Conservation (phyloP, 2,329 filamentous ascomycete species). For the Lithohypha guttulata region DNA sequence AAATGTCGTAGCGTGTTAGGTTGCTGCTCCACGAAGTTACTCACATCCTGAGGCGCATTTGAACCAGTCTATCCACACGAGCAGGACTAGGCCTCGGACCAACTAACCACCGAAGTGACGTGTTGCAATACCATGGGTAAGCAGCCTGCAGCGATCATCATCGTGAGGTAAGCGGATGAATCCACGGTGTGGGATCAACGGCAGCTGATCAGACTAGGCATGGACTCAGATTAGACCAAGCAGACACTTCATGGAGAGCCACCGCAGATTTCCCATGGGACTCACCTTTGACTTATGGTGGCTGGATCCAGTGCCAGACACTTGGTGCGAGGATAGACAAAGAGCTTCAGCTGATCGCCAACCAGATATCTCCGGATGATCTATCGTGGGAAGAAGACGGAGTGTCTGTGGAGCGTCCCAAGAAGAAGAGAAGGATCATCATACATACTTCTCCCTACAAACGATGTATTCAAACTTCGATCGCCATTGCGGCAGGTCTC, state of each 20-base stretch:
- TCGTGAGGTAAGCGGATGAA: conserved; percentile 29
- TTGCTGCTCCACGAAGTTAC: too few species aligned
- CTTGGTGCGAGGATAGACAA: conserved; percentile 75
- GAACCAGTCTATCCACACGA: too few species aligned
- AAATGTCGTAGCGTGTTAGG: too few species aligned
- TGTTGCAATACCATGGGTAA: conserved; percentile 30
- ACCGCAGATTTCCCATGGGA: conserved; percentile 91
- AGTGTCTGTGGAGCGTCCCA: conserved; percentile 10
- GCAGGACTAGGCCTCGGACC: too few species aligned
- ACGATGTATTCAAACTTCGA: conserved; percentile 82
- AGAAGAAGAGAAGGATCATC: conserved; percentile 54
- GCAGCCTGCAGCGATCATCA: conserved; percentile 32
- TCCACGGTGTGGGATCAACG: background rate
- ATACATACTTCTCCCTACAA: conserved; percentile 92
- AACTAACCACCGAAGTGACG: too few species aligned
- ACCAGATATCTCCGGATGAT: conserved; percentile 17
- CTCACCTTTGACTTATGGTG: conserved; percentile 85
- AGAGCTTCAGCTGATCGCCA: conserved; percentile 47
- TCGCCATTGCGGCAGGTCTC: conserved; percentile 77
- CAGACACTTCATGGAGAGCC: conserved; percentile 90
- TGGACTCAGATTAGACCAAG: conserved; percentile 84
- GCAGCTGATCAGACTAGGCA: conserved; percentile 46
- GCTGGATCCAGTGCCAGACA: conserved; percentile 76
- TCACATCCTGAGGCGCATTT: too few species aligned
- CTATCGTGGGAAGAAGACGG: conserved; percentile 16